Conservation (phyloP, 2,329 filamentous ascomycete genomes). For the Huntiella decipiens region DNA sequence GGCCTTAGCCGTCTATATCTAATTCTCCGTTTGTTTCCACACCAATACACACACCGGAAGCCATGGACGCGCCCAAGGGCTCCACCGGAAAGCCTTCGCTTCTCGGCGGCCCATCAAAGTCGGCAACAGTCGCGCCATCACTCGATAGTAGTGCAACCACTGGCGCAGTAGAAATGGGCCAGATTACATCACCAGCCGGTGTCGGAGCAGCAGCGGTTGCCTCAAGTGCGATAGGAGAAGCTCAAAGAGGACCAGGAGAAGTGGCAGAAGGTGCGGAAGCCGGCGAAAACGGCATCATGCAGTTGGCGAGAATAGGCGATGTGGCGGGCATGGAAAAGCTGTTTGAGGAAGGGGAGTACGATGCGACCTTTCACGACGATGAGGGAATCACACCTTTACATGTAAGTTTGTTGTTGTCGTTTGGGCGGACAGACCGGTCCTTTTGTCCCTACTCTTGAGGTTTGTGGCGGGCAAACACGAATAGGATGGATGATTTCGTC, state of each 20-base stretch:
- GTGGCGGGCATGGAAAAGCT: slow-evolving; percentile 73
- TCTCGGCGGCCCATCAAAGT: slow-evolving; percentile 35
- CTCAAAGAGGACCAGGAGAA: slow-evolving; percentile 10
- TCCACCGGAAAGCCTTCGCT: slow-evolving; percentile 19
- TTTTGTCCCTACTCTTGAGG: neutral
- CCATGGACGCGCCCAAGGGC: slow-evolving; percentile 15
- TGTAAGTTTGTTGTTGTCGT: slow-evolving; percentile 33
- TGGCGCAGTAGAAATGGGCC: slow-evolving; percentile 33
- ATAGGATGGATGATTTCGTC: no score
- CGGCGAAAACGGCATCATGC: slow-evolving; percentile 73
- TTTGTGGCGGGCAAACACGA: no score
- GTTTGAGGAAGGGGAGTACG: slow-evolving; percentile 64
- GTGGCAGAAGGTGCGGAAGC: slow-evolving; percentile 11
- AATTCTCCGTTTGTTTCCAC: neutral
- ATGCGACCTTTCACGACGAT: slow-evolving; percentile 67
- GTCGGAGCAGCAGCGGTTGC: slow-evolving; percentile 14
- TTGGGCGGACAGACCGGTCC: neutral
- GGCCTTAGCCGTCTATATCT: neutral
- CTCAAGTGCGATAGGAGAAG: neutral
- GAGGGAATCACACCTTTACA: slow-evolving; percentile 93
- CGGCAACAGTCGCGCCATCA: slow-evolving; percentile 32
- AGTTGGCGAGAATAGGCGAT: slow-evolving; percentile 76
- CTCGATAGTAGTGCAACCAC: slow-evolving; percentile 24
- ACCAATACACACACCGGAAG: neutral
- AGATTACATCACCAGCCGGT: slow-evolving; percentile 21